Percentiles rank a stretch among this genome's conserved stretches.
These are phyloP conservation scores for Chrysosporium keratinophilum DNA, from an alignment of 2,329 filamentous ascomycete genomes.

Conservation along the genomic window DNA sequence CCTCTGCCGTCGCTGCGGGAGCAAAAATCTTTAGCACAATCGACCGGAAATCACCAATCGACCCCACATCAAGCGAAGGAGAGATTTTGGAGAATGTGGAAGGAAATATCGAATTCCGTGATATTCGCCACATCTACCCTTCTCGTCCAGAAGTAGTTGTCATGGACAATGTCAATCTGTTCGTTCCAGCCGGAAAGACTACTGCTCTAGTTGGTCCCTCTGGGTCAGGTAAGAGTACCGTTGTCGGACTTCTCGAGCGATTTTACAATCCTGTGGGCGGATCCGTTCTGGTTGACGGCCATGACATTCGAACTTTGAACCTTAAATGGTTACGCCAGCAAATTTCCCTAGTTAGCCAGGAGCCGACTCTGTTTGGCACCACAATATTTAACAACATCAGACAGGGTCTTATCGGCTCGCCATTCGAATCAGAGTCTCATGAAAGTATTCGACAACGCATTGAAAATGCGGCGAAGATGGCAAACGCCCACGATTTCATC, in stretches of 20 bases:
- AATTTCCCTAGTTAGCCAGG: conserved; percentile 84
- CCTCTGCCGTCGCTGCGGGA: conserved; percentile 69
- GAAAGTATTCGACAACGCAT: conserved; percentile 63
- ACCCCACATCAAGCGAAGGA: conserved; percentile 63
- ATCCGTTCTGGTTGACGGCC: conserved; percentile 67
- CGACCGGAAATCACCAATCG: conserved; percentile 73
- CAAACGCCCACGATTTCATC: conserved; percentile 92
- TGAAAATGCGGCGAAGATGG: conserved; percentile 71
- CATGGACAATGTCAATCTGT: conserved; percentile 70
- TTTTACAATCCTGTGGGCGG: conserved; percentile 88
- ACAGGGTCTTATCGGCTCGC: conserved; percentile 81
- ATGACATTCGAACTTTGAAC: conserved; percentile 71
- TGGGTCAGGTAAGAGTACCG: conserved; percentile 88
- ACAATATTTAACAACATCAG: conserved; percentile 83
- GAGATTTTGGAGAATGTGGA: conserved; percentile 60
- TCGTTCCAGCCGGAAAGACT: conserved; percentile 78
- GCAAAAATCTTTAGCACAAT: conserved; percentile 92
- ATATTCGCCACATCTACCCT: conserved; percentile 88
- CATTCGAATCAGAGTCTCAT: conserved; percentile 56
- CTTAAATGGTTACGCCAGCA: conserved; percentile 85
- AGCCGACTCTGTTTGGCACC: conserved; percentile 80
- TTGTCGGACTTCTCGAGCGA: conserved; percentile 82
- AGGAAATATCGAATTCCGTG: conserved; percentile 68
- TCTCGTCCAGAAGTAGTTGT: conserved; percentile 82
- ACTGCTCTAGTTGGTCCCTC: conserved; percentile 91